A percentile compares a stretch with the other conserved stretches of the same genome.
Conservation (phyloP, 2,329 filamentous ascomycete genomes). For the Botrytis porri region DNA sequence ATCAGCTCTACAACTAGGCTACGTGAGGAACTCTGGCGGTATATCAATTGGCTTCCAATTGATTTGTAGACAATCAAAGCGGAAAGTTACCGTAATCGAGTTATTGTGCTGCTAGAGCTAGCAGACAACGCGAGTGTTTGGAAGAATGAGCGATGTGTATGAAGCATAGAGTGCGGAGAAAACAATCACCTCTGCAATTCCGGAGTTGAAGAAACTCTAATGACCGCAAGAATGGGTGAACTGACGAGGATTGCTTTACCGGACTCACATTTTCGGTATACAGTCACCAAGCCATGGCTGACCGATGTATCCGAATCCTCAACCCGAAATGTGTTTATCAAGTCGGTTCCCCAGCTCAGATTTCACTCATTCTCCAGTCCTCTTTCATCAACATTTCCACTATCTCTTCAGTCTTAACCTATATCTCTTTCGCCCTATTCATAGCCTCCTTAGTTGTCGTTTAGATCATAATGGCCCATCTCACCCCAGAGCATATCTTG, state of each 20-base stretch:
- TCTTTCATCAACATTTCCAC: conserved; percentile 6
- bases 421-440: conserved; percentile 10
- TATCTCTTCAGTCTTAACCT: not conserved
- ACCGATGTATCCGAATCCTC: not conserved
- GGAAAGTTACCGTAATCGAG: not conserved
- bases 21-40: not conserved
- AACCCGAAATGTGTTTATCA: conserved; percentile 13
- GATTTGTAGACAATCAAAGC: not conserved
- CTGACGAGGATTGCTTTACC: not conserved
- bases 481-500: conserved; percentile 20
- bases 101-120: not conserved
- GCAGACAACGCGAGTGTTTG: not conserved
- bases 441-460: conserved; percentile 1
- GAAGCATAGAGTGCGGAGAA: not conserved
- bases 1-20: not conserved
- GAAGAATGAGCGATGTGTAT: conserved; percentile 4
- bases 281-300: conserved; percentile 1
- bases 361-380: not conserved
- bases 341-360: conserved; percentile 1
- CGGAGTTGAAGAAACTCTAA: not conserved
- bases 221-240: not conserved
- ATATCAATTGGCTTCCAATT: not conserved
- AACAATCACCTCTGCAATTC: not conserved
- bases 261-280: conserved; percentile 10
- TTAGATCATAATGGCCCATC: conserved; percentile 21